Evolutionary conservation across 2,329 filamentous ascomycete genomes (phyloP).

Genomic region (Geosmithia flava): DNA sequence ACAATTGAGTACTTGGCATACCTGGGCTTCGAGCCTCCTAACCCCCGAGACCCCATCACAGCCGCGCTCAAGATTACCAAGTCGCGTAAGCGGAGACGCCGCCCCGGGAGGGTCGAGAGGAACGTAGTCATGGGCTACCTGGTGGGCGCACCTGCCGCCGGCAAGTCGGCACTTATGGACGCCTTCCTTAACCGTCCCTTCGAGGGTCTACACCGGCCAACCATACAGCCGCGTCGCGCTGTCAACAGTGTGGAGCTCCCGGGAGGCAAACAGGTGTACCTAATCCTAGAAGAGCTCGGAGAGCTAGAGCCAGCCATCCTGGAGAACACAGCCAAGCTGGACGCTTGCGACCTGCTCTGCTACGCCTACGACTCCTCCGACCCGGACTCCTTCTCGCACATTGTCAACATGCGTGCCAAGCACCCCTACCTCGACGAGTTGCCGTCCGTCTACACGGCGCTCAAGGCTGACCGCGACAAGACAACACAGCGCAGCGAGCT

Average conservation of each 20-base stretch:
- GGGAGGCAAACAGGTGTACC: conserved; percentile 91
- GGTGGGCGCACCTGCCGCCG: conserved; percentile 71
- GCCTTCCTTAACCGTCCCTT: conserved; percentile 87
- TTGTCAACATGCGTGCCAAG: conserved; percentile 66
- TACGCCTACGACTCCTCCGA: conserved; percentile 97
- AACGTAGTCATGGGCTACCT: conserved; percentile 94
- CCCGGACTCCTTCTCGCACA: conserved; percentile 88
- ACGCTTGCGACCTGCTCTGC: conserved; percentile 86
- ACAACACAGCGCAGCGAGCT: conserved; percentile 87
- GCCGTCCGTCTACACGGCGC: conserved; percentile 79
- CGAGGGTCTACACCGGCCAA: conserved; percentile 73
- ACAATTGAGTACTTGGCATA: conserved; percentile 94
- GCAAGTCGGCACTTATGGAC: conserved; percentile 84
- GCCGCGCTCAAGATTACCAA: conserved; percentile 88
- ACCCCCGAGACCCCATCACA: conserved; percentile 64
- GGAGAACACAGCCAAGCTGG: conserved; percentile 81
- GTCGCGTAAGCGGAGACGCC: conserved; percentile 70
- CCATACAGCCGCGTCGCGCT: conserved; percentile 84
- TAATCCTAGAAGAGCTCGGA: conserved; percentile 90
- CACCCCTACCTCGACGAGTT: conserved; percentile 80
- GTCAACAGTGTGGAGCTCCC: conserved; percentile 95
- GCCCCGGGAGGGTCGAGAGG: conserved; percentile 76
- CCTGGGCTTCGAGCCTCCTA: conserved; percentile 79
- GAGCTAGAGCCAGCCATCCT: conserved; percentile 91
- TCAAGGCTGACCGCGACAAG: conserved; percentile 93